Conservation (phyloP, 257 asterid species). For the Solanum sejunctum region DNA sequence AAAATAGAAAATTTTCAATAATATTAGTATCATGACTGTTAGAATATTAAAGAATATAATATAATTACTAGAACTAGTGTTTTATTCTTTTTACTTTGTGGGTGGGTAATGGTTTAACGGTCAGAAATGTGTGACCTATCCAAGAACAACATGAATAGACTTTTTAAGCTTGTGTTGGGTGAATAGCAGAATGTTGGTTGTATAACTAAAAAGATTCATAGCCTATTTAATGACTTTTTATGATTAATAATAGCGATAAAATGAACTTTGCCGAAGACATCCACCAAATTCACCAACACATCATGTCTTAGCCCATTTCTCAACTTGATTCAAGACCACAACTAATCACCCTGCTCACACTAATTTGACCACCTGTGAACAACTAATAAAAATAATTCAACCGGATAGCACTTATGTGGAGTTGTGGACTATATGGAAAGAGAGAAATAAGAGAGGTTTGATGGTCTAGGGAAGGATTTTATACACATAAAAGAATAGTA, state of each 20-base stretch:
- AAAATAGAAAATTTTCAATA: no score
- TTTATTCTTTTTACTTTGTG: not conserved
- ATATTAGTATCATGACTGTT: no score
- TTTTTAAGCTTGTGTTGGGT: not conserved
- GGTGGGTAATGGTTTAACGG: not conserved
- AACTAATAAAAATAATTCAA: not conserved
- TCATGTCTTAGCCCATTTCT: not conserved
- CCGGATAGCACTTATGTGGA: not conserved
- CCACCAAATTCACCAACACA: not conserved
- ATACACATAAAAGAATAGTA: not conserved
- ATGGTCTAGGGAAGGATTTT: not conserved
- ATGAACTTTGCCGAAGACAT: not conserved
- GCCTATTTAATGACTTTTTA: not conserved
- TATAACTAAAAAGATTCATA: not conserved
- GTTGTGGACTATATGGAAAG: not conserved
- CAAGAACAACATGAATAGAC: not conserved
- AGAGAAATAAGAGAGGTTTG: not conserved
- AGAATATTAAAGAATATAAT: no score
- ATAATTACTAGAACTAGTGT: not conserved
- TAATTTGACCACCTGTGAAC: not conserved
- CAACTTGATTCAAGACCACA: not conserved
- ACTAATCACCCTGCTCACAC: not conserved
- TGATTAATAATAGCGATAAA: not conserved
- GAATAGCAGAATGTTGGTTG: not conserved
- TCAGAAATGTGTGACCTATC: not conserved